phyloP scores from a whole-genome alignment of 164 flowering plant genomes.

The Echeveria elegans region DNA sequence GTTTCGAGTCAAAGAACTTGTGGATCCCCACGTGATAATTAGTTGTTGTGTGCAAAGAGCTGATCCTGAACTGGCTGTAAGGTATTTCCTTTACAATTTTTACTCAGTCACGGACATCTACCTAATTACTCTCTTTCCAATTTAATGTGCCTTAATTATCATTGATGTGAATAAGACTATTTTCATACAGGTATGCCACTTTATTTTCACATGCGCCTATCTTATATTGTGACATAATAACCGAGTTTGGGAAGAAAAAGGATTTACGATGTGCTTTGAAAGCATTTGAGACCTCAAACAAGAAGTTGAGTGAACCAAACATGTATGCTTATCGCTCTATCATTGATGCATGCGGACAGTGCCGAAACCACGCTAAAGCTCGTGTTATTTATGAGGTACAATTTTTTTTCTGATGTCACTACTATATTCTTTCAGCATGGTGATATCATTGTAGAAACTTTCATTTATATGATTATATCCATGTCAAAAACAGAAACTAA shows the following conservation, averaged over 20 bases:
- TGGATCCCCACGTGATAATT: background rate
- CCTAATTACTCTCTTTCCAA: background rate
- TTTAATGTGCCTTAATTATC: background rate
- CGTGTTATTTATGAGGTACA: constrained; percentile 77
- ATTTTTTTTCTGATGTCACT: background rate
- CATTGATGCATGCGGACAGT: constrained; percentile 82
- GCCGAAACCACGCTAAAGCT: constrained; percentile 57
- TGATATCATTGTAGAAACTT: background rate
- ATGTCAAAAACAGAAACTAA: background rate
- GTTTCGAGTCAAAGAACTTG: constrained; percentile 4
- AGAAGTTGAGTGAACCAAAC: constrained; percentile 37
- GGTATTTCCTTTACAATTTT: background rate
- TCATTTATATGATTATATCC: background rate
- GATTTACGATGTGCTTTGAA: constrained; percentile 60
- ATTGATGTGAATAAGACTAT: background rate
- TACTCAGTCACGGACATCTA: background rate
- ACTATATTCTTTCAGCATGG: background rate
- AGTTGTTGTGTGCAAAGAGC: background rate
- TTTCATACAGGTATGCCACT: constrained; percentile 56
- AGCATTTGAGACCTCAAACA: constrained; percentile 59
- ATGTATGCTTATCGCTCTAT: constrained; percentile 69
- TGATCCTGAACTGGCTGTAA: constrained; percentile 1
- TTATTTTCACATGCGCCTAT: constrained; percentile 43
- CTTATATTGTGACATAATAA: constrained; percentile 43
- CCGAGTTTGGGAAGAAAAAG: constrained; percentile 69